Conservation (phyloP, 2,329 filamentous ascomycete species). For the Fusarium abutilonis region DNA sequence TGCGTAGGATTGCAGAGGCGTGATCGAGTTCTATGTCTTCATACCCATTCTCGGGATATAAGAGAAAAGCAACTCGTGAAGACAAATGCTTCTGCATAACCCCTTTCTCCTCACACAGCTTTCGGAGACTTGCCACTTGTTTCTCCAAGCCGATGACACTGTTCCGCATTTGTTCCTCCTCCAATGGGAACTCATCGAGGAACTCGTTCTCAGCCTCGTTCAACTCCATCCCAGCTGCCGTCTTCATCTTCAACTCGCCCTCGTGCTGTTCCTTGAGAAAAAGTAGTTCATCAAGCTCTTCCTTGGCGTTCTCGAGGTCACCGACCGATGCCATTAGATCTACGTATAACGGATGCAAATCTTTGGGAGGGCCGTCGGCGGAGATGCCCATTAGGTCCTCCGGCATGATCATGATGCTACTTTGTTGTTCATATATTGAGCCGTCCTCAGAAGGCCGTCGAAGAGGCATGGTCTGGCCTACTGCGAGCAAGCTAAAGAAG, state of each 20-base stretch:
- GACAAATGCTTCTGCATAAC: conserved; percentile 57
- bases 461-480: conserved; percentile 39
- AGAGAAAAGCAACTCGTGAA: conserved; percentile 52
- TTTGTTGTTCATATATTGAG: conserved; percentile 12
- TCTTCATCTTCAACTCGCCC: conserved; percentile 51
- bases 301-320: conserved; percentile 58
- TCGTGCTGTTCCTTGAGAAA: conserved; percentile 53
- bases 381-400: conserved; percentile 51
- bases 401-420: conserved; percentile 43
- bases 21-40: conserved; percentile 57
- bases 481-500: conserved; percentile 53
- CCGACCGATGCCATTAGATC: conserved; percentile 56
- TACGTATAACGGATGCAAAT: conserved; percentile 59
- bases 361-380: conserved; percentile 49
- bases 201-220: conserved; percentile 56
- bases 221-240: conserved; percentile 42
- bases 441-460: conserved; percentile 13
- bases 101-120: conserved; percentile 54
- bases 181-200: conserved; percentile 54
- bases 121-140: conserved; percentile 50
- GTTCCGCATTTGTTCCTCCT: conserved; percentile 49
- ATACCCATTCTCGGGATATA: conserved; percentile 51
- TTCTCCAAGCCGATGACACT: conserved; percentile 50
- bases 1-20: conserved; percentile 37
- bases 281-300: conserved; percentile 58